phyloP scores from a whole-genome alignment of 192 early-diverging fungal species.

The Umbelopsis ramanniana region DNA sequence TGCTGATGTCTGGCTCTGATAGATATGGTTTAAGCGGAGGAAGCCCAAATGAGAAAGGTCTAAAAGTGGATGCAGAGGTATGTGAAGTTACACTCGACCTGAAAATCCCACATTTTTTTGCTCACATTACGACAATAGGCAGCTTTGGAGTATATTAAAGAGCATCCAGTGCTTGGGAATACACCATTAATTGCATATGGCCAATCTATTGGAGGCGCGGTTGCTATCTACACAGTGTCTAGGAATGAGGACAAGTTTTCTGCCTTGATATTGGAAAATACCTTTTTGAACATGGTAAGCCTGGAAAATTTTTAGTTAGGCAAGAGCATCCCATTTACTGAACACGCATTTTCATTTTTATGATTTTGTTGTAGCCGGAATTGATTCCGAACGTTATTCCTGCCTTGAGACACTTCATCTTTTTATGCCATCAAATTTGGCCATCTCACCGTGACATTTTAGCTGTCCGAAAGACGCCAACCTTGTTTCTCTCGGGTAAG shows the following conservation, averaged over 20 bases:
- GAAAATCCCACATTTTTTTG: background rate
- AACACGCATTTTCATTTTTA: background rate
- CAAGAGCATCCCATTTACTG: background rate
- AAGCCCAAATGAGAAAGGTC: conserved; percentile 81
- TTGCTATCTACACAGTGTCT: conserved; percentile 86
- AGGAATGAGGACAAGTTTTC: conserved; percentile 76
- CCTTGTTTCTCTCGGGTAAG: conserved; percentile 80
- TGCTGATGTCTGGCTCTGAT: background rate
- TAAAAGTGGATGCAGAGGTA: conserved; percentile 88
- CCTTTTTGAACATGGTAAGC: conserved; percentile 83
- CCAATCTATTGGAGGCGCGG: conserved; percentile 97
- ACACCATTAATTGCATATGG: conserved; percentile 90
- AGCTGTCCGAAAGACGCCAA: conserved; percentile 67
- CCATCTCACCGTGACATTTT: conserved; percentile 74
- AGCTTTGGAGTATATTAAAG: conserved; percentile 81
- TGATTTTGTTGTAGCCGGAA: conserved; percentile 61
- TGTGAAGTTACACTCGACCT: background rate
- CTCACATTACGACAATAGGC: conserved; percentile 49
- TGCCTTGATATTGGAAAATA: conserved; percentile 93
- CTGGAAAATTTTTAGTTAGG: background rate
- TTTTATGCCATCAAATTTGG: conserved; percentile 92
- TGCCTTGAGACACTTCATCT: conserved; percentile 68
- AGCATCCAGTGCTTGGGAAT: conserved; percentile 71
- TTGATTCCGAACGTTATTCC: conserved; percentile 88
- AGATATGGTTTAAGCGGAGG: conserved; percentile 92